Percentiles rank a stretch among this genome's conserved stretches.
phyloP scores from a whole-genome alignment of 306 rosid species.

The Potentilla sterilis region DNA sequence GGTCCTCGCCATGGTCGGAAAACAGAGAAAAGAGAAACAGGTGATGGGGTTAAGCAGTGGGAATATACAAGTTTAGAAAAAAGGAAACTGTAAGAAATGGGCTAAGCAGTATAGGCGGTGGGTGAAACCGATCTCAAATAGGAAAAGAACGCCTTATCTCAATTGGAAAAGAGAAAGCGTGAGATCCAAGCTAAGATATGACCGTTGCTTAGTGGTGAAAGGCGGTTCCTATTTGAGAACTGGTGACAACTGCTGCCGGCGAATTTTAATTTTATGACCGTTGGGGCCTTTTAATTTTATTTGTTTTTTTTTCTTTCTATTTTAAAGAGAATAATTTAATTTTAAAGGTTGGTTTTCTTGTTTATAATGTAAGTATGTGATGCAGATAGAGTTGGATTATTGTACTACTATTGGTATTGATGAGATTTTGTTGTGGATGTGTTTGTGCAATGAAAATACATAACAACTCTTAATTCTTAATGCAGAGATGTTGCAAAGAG shows the following conservation, averaged over 20 bases:
- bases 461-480: constrained; percentile 2
- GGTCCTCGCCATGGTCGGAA: constrained; percentile 4
- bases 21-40: not conserved
- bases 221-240: too few species aligned
- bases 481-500: constrained; percentile 51
- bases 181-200: too few species aligned
- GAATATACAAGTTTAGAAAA: too few species aligned
- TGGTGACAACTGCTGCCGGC: too few species aligned
- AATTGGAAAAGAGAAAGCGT: too few species aligned
- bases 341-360: not conserved
- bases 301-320: too few species aligned
- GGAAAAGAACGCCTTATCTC: not conserved
- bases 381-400: not conserved
- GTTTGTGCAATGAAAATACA: not conserved
- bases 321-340: too few species aligned
- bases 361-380: not conserved
- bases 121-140: not conserved
- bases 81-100: not conserved
- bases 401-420: not conserved
- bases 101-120: not conserved
- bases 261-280: too few species aligned
- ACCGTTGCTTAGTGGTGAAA: too few species aligned
- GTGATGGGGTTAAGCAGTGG: not conserved
- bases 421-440: constrained; percentile 5
- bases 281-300: too few species aligned